phyloP scores from a whole-genome alignment of 148 eudicot species.

The Vaccinium macrocarpon region DNA sequence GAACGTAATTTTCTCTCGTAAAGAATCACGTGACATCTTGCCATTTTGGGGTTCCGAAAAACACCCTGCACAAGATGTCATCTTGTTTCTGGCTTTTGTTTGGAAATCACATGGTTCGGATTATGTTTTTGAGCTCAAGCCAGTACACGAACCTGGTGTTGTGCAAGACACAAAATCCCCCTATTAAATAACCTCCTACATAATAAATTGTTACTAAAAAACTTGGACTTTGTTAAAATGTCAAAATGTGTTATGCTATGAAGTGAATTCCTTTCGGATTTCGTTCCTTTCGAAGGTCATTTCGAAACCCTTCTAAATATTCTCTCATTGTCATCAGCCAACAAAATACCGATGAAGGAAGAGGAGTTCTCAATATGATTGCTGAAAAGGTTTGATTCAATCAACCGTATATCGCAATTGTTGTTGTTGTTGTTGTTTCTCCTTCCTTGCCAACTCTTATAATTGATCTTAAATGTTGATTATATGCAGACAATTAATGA shows the following conservation, averaged over 20 bases:
- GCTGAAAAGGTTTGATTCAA: conserved; percentile 36
- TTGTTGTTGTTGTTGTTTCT: neutral
- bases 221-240: neutral
- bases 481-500: conserved; percentile 25
- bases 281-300: neutral
- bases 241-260: neutral
- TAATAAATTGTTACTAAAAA: no score
- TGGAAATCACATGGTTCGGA: no score
- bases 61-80: no score
- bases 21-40: neutral
- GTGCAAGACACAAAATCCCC: no score
- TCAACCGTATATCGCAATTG: neutral
- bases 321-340: conserved; percentile 19
- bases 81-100: no score
- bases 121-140: no score
- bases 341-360: conserved; percentile 23
- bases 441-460: neutral
- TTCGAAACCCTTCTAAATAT: neutral
- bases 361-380: conserved; percentile 29
- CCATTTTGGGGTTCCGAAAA: neutral
- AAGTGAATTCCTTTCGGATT: neutral
- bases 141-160: no score
- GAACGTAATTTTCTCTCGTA: neutral
- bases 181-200: no score
- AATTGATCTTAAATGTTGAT: neutral